phyloP scores from a whole-genome alignment of 768 basidiomycete genomes.

The Termitomyces sp. region DNA sequence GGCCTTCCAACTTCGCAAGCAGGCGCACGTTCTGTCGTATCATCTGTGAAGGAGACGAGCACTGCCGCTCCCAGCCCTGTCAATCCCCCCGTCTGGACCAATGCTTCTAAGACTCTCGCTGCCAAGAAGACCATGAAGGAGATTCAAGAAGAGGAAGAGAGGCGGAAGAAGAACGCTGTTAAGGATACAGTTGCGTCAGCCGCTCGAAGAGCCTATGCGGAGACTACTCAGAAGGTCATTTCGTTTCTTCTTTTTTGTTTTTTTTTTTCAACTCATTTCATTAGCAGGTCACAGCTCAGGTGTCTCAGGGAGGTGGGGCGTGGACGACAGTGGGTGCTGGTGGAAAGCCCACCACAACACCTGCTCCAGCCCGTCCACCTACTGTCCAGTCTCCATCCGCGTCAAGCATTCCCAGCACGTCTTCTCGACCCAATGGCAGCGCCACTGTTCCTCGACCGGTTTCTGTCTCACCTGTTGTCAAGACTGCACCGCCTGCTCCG shows the following conservation, averaged over 20 bases:
- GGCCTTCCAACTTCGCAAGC: conserved; percentile 83
- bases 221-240: conserved; percentile 69
- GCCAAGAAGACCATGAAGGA: conserved; percentile 96
- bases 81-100: conserved; percentile 71
- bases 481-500: conserved; percentile 27
- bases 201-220: conserved; percentile 73
- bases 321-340: conserved; percentile 88
- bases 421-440: conserved; percentile 39
- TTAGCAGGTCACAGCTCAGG: conserved; percentile 22
- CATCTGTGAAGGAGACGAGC: conserved; percentile 39
- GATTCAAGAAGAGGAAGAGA: conserved; percentile 97
- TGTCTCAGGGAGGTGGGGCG: conserved; percentile 38
- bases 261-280: conserved; percentile 1
- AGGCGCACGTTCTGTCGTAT: conserved; percentile 42
- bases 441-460: conserved; percentile 28
- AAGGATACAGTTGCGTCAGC: conserved; percentile 59
- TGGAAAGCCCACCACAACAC: conserved; percentile 51
- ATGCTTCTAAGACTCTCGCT: conserved; percentile 45
- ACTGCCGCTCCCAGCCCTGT: conserved; percentile 25
- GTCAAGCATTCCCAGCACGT: conserved; percentile 21
- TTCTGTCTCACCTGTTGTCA: conserved; percentile 30
- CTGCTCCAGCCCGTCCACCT: conserved; percentile 28
- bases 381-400: conserved; percentile 28
- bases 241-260: neutral
- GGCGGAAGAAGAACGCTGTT: conserved; percentile 62